Base-by-base conservation (phyloP, 331 rosid genomes). In the Malus hybrid region DNA sequence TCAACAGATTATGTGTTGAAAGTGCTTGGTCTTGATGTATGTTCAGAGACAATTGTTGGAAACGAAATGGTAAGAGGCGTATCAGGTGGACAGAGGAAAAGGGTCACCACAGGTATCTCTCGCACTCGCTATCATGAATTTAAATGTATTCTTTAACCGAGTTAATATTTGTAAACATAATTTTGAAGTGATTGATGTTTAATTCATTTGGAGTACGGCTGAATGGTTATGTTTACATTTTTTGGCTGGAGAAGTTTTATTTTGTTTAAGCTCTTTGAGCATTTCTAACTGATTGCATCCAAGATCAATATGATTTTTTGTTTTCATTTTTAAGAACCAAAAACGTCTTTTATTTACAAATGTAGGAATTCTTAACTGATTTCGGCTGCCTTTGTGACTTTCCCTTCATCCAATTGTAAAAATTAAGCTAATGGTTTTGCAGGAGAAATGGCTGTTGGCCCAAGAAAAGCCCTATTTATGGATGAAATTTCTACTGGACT, bases 401-500 rank as follows among this genome's bases (percentile, higher is more conserved):
- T 46, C 33, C 1, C 26, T 33, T 19, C 20, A 65, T 52, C 44
- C 5, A 24, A 34, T 56, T 13, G 6, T 75, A n/a, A 52, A 1
- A 75, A 13, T 20, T 14, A 4, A 48, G 11, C 56, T 18, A 22
- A 19, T 63, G 8, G 36, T 28, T 75, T 60, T 76, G 63, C 74
- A 92, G 97, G 97, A 39, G 98, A 93, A 85, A 88, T 93, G 97
- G 75, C 87, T 30, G 92, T 93, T 70, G 98, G 96, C 65, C 98
- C 97, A 71, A 85, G 96, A 73, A 90, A 90, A 84, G 83, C 98
- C 14, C 76, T 93, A 30, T 90, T 93, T 72, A 93, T 93, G 98
- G 98, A 93, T 75, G 98, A 93, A 83, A 89, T 93, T 79, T 93
- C 98, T 72, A 93, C 97, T 2, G 98, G 98, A 63, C 91, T 93